phyloP scores from a whole-genome alignment of 441 rosid genomes.

The Croton setiger region DNA sequence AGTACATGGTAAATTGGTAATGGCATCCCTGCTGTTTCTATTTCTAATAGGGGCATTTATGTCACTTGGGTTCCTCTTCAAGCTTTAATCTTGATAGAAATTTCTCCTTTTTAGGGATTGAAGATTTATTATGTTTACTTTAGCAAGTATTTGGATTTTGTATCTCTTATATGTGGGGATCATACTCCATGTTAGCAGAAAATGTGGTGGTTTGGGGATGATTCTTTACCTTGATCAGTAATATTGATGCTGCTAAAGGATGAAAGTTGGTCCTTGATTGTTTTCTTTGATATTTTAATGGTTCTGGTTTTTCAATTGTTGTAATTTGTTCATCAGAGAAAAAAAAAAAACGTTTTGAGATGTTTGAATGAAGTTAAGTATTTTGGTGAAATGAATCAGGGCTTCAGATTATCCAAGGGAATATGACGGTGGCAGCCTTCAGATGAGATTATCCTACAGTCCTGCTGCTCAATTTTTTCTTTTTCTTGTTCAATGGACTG shows the following conservation, averaged over 20 bases:
- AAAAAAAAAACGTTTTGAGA: neutral
- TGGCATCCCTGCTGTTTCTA: neutral
- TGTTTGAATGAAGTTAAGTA: neutral
- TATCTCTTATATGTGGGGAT: neutral
- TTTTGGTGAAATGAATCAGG: constrained; percentile 36
- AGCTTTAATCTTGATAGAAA: neutral
- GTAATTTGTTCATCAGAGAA: neutral
- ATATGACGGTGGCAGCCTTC: constrained; percentile 82
- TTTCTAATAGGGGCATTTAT: neutral
- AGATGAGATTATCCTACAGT: constrained; percentile 91
- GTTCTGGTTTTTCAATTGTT: constrained; percentile 1
- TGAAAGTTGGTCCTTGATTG: neutral
- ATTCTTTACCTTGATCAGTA: too few species aligned
- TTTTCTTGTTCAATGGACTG: constrained; percentile 95
- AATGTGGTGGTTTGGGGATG: too few species aligned
- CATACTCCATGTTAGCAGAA: too few species aligned
- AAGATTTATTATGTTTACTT: neutral
- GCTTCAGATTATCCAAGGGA: constrained; percentile 79
- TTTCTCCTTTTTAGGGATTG: neutral
- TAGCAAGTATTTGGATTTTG: neutral
- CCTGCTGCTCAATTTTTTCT: constrained; percentile 85
- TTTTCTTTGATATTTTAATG: neutral
- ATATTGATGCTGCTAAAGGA: neutral
- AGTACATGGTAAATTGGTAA: neutral
- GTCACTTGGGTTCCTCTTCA: neutral